Evolutionary conservation across 257 asterid species (phyloP).

Genomic region (Henckelia pumila): DNA sequence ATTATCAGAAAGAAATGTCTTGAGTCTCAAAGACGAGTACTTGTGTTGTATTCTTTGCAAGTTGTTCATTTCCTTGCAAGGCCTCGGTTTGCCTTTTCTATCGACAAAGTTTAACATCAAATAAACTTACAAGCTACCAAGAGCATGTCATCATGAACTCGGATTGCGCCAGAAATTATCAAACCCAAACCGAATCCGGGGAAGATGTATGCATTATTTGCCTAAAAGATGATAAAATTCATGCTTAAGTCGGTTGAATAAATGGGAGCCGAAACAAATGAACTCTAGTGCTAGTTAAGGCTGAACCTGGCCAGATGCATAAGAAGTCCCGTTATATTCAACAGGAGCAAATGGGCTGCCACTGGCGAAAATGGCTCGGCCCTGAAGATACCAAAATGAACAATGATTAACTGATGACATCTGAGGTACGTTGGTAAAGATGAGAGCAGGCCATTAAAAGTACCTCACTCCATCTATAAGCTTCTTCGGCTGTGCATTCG

Average conservation of each 20-base stretch:
- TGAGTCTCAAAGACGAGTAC: not conserved
- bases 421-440: constrained; percentile 1
- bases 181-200: constrained; percentile 97
- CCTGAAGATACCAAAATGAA: constrained; percentile 29
- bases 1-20: not conserved
- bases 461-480: constrained; percentile 65
- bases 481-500: constrained; percentile 73
- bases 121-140: constrained; percentile 88
- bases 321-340: constrained; percentile 54
- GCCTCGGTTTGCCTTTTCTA: not conserved
- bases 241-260: constrained; percentile 15
- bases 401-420: not conserved
- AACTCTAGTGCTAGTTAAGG: constrained; percentile 4
- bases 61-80: not conserved
- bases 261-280: not conserved
- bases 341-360: constrained; percentile 74
- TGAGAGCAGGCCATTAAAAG: constrained; percentile 39
- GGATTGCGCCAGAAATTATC: constrained; percentile 95
- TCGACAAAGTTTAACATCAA: not conserved
- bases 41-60: not conserved
- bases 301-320: constrained; percentile 73
- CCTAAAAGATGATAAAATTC: constrained; percentile 36
- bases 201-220: constrained; percentile 93
- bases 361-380: constrained; percentile 75
- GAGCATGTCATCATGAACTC: constrained; percentile 96